Evolutionary conservation across 768 basidiomycete genomes (phyloP).

Genomic region (Chalciporus pseudorubinellus): DNA sequence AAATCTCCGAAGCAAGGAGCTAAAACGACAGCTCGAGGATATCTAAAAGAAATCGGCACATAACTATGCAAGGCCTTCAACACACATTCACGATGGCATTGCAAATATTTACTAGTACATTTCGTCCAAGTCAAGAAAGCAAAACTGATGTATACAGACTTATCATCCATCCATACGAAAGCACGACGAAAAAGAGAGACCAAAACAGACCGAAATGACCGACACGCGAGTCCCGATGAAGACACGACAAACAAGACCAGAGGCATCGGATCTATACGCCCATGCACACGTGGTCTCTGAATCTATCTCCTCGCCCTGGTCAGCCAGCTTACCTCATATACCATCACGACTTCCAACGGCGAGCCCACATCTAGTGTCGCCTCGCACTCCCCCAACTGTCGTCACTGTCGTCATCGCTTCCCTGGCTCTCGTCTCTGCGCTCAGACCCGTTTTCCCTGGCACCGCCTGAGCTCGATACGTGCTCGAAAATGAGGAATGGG

Average conservation of each 20-base stretch:
- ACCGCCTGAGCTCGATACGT: background rate
- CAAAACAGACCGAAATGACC: background rate
- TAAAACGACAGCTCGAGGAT: no score
- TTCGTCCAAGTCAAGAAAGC: no score
- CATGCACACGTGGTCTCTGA: no score
- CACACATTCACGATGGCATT: no score
- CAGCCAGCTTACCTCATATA: background rate
- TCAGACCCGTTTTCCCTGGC: background rate
- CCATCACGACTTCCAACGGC: no score
- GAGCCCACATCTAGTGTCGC: conserved; percentile 7
- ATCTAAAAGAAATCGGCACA: no score
- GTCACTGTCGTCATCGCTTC: conserved; percentile 22
- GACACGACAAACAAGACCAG: no score
- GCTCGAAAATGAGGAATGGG: conserved; percentile 26
- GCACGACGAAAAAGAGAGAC: background rate
- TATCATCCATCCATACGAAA: background rate
- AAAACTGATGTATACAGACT: background rate
- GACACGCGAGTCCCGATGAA: background rate
- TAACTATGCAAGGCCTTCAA: no score
- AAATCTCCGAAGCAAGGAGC: no score
- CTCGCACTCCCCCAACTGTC: conserved; percentile 28
- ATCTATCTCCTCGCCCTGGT: background rate
- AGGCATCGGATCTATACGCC: no score
- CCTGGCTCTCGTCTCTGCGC: conserved; percentile 14
- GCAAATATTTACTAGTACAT: no score